Percentiles rank a stretch among this genome's conserved stretches.
Conservation (phyloP, 2,329 filamentous ascomycete species). For the Sarocladiaceae sp. region DNA sequence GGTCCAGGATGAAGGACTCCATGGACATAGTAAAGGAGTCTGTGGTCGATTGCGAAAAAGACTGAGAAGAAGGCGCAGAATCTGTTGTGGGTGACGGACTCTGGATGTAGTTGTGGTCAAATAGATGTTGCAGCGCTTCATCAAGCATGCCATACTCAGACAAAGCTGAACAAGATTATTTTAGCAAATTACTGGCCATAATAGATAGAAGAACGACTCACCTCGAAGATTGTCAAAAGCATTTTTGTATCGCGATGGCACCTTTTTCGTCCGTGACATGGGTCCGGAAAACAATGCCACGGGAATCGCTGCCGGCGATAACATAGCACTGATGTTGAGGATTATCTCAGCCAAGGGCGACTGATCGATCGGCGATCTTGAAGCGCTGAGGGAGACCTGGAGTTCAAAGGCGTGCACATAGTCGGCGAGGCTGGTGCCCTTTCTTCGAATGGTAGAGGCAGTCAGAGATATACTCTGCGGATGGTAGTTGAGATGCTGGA, state of each 20-base stretch:
- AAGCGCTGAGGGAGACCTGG: conserved; percentile 12
- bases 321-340: conserved; percentile 20
- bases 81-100: conserved; percentile 15
- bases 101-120: conserved; percentile 21
- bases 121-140: conserved; percentile 19
- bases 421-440: conserved; percentile 13
- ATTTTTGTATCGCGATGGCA: conserved; percentile 13
- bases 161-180: background rate
- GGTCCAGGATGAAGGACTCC: conserved; percentile 20
- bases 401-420: conserved; percentile 14
- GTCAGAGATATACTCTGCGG: conserved; percentile 17
- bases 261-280: conserved; percentile 11
- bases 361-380: conserved; percentile 19
- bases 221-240: conserved; percentile 11
- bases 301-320: conserved; percentile 19
- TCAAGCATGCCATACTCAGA: conserved; percentile 13
- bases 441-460: conserved; percentile 19
- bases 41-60: conserved; percentile 12
- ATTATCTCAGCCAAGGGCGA: conserved; percentile 19
- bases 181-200: background rate
- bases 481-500: conserved; percentile 16
- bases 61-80: conserved; percentile 6
- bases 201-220: background rate
- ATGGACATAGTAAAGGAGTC: conserved; percentile 16
- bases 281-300: conserved; percentile 15